A percentile compares a stretch with the other conserved stretches of the same genome.
phyloP scores from a whole-genome alignment of 345 rosid genomes.

The Noccaea caerulescens region DNA sequence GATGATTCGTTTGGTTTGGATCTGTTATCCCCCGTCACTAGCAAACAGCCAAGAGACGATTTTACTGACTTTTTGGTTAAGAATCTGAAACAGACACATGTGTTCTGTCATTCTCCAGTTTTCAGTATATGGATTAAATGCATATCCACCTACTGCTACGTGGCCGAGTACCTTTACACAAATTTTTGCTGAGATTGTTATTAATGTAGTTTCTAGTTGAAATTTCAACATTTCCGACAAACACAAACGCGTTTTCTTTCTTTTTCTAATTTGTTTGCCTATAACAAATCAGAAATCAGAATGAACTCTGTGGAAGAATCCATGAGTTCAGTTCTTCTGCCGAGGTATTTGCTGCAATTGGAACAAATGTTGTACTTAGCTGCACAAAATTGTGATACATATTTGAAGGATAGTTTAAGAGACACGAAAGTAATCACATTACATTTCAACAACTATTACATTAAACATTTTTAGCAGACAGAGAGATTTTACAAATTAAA shows the following conservation, averaged over 20 bases:
- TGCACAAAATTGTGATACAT: background rate
- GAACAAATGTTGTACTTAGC: background rate
- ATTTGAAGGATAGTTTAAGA: background rate
- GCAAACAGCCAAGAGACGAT: background rate
- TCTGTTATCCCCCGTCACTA: background rate
- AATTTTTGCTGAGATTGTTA: background rate
- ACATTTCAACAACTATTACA: conserved; percentile 7
- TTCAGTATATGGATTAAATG: background rate
- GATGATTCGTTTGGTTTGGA: background rate
- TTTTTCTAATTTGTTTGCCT: background rate
- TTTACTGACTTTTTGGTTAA: background rate
- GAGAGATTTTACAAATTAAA: background rate
- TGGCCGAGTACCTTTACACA: background rate
- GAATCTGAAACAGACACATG: conserved; percentile 6
- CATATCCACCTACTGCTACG: background rate
- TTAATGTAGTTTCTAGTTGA: conserved; percentile 3
- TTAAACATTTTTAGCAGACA: background rate
- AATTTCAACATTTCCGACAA: background rate
- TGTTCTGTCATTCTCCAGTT: background rate
- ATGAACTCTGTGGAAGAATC: background rate
- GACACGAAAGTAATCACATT: background rate
- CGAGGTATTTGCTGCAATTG: background rate
- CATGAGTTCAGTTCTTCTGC: background rate
- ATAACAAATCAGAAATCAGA: conserved; percentile 1
- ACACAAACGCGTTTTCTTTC: background rate